Evolutionary conservation across 2,329 filamentous ascomycete species (phyloP).

Genomic region (Immersiporthe knoxdaviesiana): DNA sequence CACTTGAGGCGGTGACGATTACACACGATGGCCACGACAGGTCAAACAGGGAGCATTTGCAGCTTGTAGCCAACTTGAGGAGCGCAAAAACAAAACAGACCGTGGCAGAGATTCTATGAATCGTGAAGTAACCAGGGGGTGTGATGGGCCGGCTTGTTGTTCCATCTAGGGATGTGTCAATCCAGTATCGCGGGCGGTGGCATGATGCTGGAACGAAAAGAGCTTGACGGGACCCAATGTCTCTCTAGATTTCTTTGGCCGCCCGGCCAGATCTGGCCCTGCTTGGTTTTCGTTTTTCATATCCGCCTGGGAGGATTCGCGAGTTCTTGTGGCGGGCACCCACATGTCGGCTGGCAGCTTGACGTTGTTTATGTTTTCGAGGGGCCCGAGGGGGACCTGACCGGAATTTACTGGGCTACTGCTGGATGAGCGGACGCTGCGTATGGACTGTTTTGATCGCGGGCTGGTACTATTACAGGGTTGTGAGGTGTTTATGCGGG

Average conservation of each 20-base stretch:
- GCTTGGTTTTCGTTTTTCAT: constrained; percentile 39
- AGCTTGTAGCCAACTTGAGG: constrained; percentile 22
- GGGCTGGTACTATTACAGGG: constrained; percentile 24
- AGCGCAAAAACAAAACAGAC: constrained; percentile 18
- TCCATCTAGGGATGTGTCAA: constrained; percentile 12
- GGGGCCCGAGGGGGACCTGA: constrained; percentile 14
- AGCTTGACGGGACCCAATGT: constrained; percentile 33
- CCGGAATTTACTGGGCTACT: constrained; percentile 15
- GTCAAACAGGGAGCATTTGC: constrained; percentile 22
- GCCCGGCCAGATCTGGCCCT: constrained; percentile 34
- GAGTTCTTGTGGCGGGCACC: constrained; percentile 39
- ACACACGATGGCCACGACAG: constrained; percentile 22
- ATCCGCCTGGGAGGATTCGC: constrained; percentile 41
- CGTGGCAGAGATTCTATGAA: constrained; percentile 15
- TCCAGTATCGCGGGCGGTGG: constrained; percentile 18
- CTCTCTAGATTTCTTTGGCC: constrained; percentile 33
- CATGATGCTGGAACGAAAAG: constrained; percentile 39
- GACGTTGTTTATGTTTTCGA: constrained; percentile 31
- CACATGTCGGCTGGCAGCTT: constrained; percentile 38
- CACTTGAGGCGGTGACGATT: constrained; percentile 19
- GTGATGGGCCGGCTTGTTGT: constrained; percentile 12
- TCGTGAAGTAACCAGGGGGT: constrained; percentile 11
- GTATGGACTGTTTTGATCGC: constrained; percentile 21
- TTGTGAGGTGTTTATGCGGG: constrained; percentile 18
- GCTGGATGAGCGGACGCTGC: constrained; percentile 24